Evolutionary conservation across 805 yeast genomes (phyloP), one percentile per base, ranked within the genome.

Genomic region (Yarrowia sp.): DNA sequence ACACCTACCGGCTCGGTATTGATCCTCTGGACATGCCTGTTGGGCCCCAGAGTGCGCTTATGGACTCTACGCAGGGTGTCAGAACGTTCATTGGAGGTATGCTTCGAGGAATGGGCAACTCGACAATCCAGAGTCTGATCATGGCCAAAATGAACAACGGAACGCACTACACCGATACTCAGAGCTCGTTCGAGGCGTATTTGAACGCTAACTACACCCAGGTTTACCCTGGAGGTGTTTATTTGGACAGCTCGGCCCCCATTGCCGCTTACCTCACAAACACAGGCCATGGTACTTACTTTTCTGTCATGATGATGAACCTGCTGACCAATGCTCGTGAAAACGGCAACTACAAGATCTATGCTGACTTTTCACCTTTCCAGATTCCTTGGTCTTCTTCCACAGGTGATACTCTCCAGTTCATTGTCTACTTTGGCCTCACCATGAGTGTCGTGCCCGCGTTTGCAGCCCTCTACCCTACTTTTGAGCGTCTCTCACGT

Each of bases 371-470:
- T 58, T 75, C 78, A 9, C 76, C 78, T 17, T 76, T 77, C 68
- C 78, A 76, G 64, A 70, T 71, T 36, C 75, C 76, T 7, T 76
- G 78, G 78, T 68, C 75, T 9, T 69, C 71, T 17, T 61, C 70
- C 2, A 74, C 76, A 68, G 79, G 78, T 3, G 74, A 77, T 49
- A 69, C 77, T 9, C 71, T 77, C 17, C 78, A 77, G 70, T 77
- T 77, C 67, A 71, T 76, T 12, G 72, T 74, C 15, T 77, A 76
- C 61, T 76, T 77, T 56, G 77, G 79, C 14, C 69, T 77, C 13
- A 74, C 79, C 7, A 73, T 77, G 76, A 70, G 76, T 19, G 79
- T 75, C 4, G 77, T 73, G 20, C 79, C 79, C 9, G 79, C 79
- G 0, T 76, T 77, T 65, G 69, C 74, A 5, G 71, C 76, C 1